phyloP scores from a whole-genome alignment of 2,329 filamentous ascomycete genomes.

The Iodosphaeria phyllophila region DNA sequence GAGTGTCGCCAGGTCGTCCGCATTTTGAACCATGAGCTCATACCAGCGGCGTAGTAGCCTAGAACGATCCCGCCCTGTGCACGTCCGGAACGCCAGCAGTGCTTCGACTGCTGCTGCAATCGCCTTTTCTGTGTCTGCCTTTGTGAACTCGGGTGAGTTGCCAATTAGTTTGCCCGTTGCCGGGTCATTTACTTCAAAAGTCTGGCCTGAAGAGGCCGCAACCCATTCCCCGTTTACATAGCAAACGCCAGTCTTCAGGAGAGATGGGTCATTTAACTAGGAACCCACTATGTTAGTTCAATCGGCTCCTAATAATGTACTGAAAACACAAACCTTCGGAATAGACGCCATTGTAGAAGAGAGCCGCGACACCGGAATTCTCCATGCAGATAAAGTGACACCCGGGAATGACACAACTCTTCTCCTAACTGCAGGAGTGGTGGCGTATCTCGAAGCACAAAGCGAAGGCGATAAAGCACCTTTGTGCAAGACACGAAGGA shows the following conservation, averaged over 20 bases:
- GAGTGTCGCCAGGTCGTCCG: constrained; percentile 62
- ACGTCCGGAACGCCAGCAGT: constrained; percentile 49
- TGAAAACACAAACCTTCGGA: constrained; percentile 4
- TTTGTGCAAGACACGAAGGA: too few species aligned
- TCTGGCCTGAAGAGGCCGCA: constrained; percentile 68
- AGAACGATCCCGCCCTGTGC: constrained; percentile 56
- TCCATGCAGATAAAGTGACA: too few species aligned
- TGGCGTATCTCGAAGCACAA: too few species aligned
- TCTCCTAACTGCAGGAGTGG: too few species aligned
- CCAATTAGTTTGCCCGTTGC: constrained; percentile 67
- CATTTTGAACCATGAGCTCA: constrained; percentile 59
- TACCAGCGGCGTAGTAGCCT: constrained; percentile 66
- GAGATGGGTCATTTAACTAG: constrained; percentile 63
- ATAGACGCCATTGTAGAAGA: constrained; percentile 12
- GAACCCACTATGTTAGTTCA: constrained; percentile 3
- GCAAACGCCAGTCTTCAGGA: constrained; percentile 65
- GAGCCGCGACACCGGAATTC: too few species aligned
- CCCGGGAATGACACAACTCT: too few species aligned
- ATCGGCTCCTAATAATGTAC: neutral
- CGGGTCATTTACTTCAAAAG: constrained; percentile 78
- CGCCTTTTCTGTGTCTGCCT: constrained; percentile 58
- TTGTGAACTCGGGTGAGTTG: constrained; percentile 67
- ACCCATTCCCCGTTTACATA: constrained; percentile 94
- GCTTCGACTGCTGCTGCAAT: constrained; percentile 70
- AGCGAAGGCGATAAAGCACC: too few species aligned